Base-by-base conservation (phyloP, 2,329 filamentous ascomycete species). In the Mariannaea elegans region DNA sequence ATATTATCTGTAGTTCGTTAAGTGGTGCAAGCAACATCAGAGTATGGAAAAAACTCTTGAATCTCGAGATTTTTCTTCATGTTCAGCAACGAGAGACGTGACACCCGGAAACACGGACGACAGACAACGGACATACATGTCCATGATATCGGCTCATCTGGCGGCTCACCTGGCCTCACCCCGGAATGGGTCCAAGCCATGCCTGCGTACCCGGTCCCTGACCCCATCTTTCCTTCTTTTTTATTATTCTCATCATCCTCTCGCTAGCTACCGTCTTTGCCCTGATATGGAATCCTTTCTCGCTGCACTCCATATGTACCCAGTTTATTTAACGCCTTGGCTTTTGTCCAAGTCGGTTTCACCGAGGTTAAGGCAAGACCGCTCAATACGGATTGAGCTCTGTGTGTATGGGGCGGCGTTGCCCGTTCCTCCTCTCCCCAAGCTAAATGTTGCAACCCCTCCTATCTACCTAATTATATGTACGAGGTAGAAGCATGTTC, bases 311-410 rank as follows among this genome's bases (percentile, higher is more conserved):
- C 32, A 9, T 36, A 36, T n/a, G 12, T 36, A 36, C 32, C 14
- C 32, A 13, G 32, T 36, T 14, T 13, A 14, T n/a, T 36, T 9
- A 13, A 9, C 12, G 32, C 32, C 32, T 36, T 36, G 57, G 41
- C 39, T 44, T 50, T 60, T 32, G 48, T 61, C 50, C 63, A 55
- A 44, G 63, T 27, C 32, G 49, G 47, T 63, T 69, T 69, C 67
- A 69, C 67, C 67, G 67, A 69, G 67, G 67, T 68, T 66, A 68
- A 58, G 48, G 52, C 34, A 23, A 14, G 19, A 44, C 4, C 3
- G 21, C 24, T 9, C 14, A 36, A 13, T 8, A 36, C 14, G 13
- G 4, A 36, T 5, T n/a, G 5, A 14, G 13, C 21, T 12, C 5
- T 19, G 36, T 39, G 10, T 27, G 31, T 32, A 31, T 29, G 44